Evolutionary conservation across 192 early-diverging fungal species (phyloP), one percentile per base, ranked within the genome.

Genomic region (Backusella australiensis): DNA sequence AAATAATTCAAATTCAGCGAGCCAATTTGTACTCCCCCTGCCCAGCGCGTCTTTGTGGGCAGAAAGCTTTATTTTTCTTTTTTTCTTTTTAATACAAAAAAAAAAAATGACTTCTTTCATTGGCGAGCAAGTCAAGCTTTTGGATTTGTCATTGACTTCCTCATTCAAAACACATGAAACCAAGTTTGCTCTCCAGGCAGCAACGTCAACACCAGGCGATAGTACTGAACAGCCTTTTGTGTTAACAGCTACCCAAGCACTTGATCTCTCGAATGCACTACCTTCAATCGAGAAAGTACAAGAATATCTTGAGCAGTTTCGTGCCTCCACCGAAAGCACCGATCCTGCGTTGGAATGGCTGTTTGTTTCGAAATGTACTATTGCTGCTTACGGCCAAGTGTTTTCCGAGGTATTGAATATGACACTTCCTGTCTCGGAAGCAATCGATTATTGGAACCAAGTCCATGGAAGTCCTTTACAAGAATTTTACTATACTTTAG

Each of bases 381-480:
- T 86, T 7, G 87, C 85, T 2, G 81, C 91, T 19, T 89, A 94
- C 69, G 90, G 87, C 2, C 85, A 85, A 29, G 73, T 89, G 0
- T 78, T 92, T 14, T 82, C 84, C 35, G 84, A 82, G 12, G 84
- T 94, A 11, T 76, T 94, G 35, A 83, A 88, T 23, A 77, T 87
- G 0, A 89, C 87, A 17, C 77, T 94, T 63, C 91, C 91, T 7
- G 65, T 93, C 38, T 84, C 87, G 2, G 82, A 84, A 23, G 86
- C 90, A 46, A 88, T 93, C 46, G 78, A 89, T 52, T 94, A 92
- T 75, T 94, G 93, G 93, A 83, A 87, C 56, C 75, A 84, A 0
- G 81, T 89, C 35, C 82, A 84, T 39, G 84, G 84, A 35, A 87
- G 82, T 34, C 67, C 76, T 5, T 23, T 83, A 7, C 79, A 84